These are phyloP conservation scores for Pelargonium cotyledonis DNA, from an alignment of 441 rosid species.

Conservation along the genomic window DNA sequence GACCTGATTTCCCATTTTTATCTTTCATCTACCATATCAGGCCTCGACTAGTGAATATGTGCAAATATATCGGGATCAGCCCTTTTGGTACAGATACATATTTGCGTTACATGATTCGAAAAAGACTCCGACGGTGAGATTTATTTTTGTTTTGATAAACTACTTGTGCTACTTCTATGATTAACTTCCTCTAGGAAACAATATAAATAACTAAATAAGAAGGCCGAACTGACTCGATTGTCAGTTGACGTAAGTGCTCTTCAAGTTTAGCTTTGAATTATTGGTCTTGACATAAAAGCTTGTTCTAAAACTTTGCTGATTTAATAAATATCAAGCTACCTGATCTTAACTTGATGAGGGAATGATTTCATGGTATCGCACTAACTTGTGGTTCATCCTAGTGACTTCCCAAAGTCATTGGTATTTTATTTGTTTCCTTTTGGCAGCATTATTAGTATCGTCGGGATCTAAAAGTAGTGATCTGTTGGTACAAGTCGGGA, in stretches of 20 bases:
- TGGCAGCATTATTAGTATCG: background rate
- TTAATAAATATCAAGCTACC: background rate
- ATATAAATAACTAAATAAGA: background rate
- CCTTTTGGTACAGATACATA: conserved; percentile 81
- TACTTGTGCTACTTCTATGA: background rate
- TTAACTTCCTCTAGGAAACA: background rate
- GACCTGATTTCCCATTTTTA: conserved; percentile 12
- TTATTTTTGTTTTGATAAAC: background rate
- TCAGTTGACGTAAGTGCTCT: background rate
- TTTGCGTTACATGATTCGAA: conserved; percentile 73
- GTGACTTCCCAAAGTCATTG: no score
- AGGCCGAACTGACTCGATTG: background rate
- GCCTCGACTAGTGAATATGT: conserved; percentile 77
- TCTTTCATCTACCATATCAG: conserved; percentile 29
- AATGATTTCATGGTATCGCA: background rate
- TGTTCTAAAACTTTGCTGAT: background rate
- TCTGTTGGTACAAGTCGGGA: background rate
- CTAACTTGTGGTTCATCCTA: background rate
- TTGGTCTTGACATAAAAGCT: background rate
- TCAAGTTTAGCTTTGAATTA: background rate
- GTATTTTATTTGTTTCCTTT: background rate
- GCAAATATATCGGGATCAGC: conserved; percentile 80
- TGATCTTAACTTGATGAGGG: background rate
- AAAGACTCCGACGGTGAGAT: conserved; percentile 63
- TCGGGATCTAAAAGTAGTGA: background rate